Evolutionary conservation across 2,329 filamentous ascomycete species (phyloP), one percentile per base, ranked within the genome.

Genomic region (Knufia petricola): DNA sequence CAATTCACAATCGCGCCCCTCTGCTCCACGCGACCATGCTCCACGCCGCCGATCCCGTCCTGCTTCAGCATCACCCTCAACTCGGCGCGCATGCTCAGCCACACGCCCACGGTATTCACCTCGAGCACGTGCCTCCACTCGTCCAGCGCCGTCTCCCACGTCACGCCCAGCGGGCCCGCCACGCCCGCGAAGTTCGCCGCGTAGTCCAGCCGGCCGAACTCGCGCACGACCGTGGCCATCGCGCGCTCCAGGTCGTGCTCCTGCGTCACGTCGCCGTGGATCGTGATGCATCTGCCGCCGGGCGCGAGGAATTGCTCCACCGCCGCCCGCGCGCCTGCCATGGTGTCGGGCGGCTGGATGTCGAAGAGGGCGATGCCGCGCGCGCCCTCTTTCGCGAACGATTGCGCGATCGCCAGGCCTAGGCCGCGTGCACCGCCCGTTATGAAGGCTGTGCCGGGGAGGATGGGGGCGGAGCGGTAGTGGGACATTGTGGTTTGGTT

Each of bases 121-220:
- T 80, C 82, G 53, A 94, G 87, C 3, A 89, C 95, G 55, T 92
- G 71, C 61, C 95, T 87, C 88, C 88, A 95, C 71, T 95, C 88
- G 59, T 79, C 81, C 70, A 94, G 86, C 13, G 40, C 37, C 7
- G 38, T 47, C 2, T 53, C 54, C 40, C 42, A 50, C 12, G 47
- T 53, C 19, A 17, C 21, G 2, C 3, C 20, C 10, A 51, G 26
- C 7, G 49, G 51, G 12, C 52, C 52, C 38, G 50, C 67, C 9
- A 95, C 94, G 48, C 89, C 89, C 21, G 89, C 89, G 66, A 95
- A 95, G 79, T 95, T 95, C 80, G 95, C 95, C 60, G 94, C 86
- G 62, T 95, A 74, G 64, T 95, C 89, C 1, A 90, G 69, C 39
- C 89, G 43, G 8, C 54, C 54, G 20, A 56, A 56, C 26, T 56